Base-by-base conservation (phyloP, 768 basidiomycete species). In the Nevesoporus exiguus region DNA sequence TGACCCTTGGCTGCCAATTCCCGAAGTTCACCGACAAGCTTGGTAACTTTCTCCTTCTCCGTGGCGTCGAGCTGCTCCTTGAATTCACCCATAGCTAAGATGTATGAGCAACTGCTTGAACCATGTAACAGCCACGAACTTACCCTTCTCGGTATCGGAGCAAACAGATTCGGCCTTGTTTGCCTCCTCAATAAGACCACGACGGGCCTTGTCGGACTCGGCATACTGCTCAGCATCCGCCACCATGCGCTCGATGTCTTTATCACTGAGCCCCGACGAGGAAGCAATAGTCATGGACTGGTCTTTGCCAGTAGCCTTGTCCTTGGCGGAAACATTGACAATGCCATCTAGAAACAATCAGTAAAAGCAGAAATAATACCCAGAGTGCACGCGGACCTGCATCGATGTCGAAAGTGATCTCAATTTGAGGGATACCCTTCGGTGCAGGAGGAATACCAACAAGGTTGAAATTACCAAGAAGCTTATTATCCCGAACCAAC, bases 391-490 rank as follows among this genome's bases (percentile, higher is more conserved):
- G 24, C 82, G 40, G 65, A 85, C 89, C 91, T 61, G 93, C 95
- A 69, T 98, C 96, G 55, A 99, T 99, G 74, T 98, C 97, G 69
- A 99, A 89, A n/a, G 86, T 86, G 65, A 89, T 88, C 67, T 87
- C 84, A 59, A 89, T 85, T 70, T 89, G 88, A 52, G 87, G 87
- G 25, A 88, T 80, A 63, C 83, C 83, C 74, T 85, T 86, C 37
- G 83, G 84, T 13, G 85, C 84, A 31, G 87, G 87, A 6, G 97
- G 96, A 54, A 99, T 94, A 48, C 96, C 97, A 56, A 95, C 93
- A 57, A 99, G 90, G 77, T 98, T 97, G 88, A 99, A 99, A 80
- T 98, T 96, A 58, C 97, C 97, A 54, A 99, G 88, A 7, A 98
- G 76, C 76, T 98, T 99, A 86, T 98, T 98, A 78, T 98, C 97